Evolutionary conservation across 2,329 filamentous ascomycete species (phyloP), one percentile per base, ranked within the genome.

Genomic region (Chaetoscypha palmicola): DNA sequence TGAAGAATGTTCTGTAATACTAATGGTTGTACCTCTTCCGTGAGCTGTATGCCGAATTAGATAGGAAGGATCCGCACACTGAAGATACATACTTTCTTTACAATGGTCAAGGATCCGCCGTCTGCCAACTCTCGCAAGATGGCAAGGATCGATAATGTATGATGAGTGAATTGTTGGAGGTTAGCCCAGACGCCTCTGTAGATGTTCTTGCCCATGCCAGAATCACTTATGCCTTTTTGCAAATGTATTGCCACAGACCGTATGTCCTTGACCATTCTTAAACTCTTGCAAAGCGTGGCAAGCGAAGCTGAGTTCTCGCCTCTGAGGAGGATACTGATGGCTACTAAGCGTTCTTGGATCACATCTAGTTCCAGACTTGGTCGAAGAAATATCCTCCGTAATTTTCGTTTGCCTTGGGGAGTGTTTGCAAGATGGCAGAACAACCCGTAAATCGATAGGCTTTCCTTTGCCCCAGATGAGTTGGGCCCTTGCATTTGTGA

Each of bases 321-420:
- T 4, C 73, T 72, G 1, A 86, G 64, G 21, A 97, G 74, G 1
- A 79, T 68, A 3, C 71, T 66, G 40, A 95, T 81, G 1, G 83
- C 79, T 17, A 73, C 68, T 44, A 94, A 81, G 20, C 91, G 79
- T 58, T 84, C 76, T 2, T 71, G 68, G 51, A 98, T 92, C 4
- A 81, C 57, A 1, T 70, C 63, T 1, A 86, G 59, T 47, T 92
- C 75, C 20, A 81, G 69, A 22, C 80, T 86, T 17, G 92, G 92
- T 0, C 85, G 79, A 5, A 96, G 67, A 53, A 98, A 92, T 40
- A 85, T 75, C 55, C 86, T 82, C n/a, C 86, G 81, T 4, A 98
- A 71, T 33, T 76, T 73, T 20, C 68, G 59, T 54, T 79, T 87
- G 0, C 92, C 92, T 61, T 96, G 89, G 1, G 84, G 74, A 3